Evolutionary conservation across 2,329 filamentous ascomycete genomes (phyloP).

Genomic region (Calonectria naviculata): DNA sequence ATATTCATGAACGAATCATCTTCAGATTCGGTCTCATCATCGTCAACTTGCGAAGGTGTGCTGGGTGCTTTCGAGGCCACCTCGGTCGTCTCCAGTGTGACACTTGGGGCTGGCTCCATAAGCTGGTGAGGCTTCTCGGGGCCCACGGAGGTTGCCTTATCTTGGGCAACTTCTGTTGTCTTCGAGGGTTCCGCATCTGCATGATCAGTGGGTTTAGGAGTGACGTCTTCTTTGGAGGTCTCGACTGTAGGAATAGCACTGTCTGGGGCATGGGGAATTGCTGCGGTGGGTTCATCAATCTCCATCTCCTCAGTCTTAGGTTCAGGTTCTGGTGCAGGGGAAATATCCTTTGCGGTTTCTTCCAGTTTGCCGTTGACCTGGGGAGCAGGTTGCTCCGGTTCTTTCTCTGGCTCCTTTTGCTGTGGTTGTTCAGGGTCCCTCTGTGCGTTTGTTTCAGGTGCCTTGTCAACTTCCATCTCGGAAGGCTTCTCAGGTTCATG

Average conservation of each 20-base stretch:
- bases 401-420: not conserved
- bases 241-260: slow-evolving; percentile 13
- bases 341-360: not conserved
- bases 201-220: not conserved
- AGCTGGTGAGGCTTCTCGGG: slow-evolving; percentile 10
- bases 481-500: not conserved
- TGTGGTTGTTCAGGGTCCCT: not conserved
- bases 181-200: slow-evolving; percentile 12
- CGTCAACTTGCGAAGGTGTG: slow-evolving; percentile 62
- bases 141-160: not conserved
- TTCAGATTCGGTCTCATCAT: slow-evolving; percentile 66
- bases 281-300: slow-evolving; percentile 41
- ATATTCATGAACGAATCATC: slow-evolving; percentile 62
- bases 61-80: slow-evolving; percentile 51
- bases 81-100: slow-evolving; percentile 43
- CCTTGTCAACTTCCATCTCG: not conserved
- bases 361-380: not conserved
- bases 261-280: slow-evolving; percentile 21
- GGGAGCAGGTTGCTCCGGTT: not conserved
- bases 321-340: slow-evolving; percentile 35
- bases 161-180: slow-evolving; percentile 1
- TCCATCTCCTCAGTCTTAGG: slow-evolving; percentile 57
- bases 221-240: not conserved
- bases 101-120: slow-evolving; percentile 16
- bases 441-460: not conserved